phyloP scores from a whole-genome alignment of 2,329 filamentous ascomycete species.

The Leptographium lundbergii region DNA sequence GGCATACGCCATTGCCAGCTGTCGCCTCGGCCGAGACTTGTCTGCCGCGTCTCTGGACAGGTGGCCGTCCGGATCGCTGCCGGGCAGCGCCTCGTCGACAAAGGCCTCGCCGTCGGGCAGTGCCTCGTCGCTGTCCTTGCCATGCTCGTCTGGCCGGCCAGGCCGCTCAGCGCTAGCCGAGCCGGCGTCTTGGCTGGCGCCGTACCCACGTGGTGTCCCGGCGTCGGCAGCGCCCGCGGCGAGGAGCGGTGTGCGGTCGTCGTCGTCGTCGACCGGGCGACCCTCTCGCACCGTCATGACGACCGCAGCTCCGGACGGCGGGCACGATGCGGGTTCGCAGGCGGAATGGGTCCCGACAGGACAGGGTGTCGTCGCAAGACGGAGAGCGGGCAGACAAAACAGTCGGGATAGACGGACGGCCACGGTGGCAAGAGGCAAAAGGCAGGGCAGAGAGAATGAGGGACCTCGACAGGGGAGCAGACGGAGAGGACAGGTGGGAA shows the following conservation, averaged over 20 bases:
- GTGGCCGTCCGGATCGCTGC: background rate
- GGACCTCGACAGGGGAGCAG: no score
- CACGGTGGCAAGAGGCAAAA: no score
- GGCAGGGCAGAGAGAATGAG: no score
- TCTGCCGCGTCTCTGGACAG: no score
- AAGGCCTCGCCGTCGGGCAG: background rate
- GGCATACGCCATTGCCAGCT: conserved; percentile 10
- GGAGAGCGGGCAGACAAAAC: no score
- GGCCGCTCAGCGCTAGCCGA: conserved; percentile 2
- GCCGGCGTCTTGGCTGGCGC: conserved; percentile 3
- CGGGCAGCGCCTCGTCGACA: background rate
- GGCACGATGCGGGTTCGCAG: no score
- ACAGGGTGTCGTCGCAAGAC: no score
- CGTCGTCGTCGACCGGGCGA: background rate
- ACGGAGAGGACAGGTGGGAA: no score
- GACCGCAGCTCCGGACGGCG: no score
- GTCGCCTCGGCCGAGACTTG: conserved; percentile 2
- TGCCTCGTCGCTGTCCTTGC: background rate
- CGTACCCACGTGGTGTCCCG: background rate
- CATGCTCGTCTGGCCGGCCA: background rate
- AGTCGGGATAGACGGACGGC: no score
- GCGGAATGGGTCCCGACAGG: no score
- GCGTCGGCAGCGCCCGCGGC: background rate
- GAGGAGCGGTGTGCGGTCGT: background rate
- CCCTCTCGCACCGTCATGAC: background rate